A percentile compares a stretch with the other conserved stretches of the same genome.
phyloP scores from a whole-genome alignment of 2,329 filamentous ascomycete genomes.

The Epichloe elymi region DNA sequence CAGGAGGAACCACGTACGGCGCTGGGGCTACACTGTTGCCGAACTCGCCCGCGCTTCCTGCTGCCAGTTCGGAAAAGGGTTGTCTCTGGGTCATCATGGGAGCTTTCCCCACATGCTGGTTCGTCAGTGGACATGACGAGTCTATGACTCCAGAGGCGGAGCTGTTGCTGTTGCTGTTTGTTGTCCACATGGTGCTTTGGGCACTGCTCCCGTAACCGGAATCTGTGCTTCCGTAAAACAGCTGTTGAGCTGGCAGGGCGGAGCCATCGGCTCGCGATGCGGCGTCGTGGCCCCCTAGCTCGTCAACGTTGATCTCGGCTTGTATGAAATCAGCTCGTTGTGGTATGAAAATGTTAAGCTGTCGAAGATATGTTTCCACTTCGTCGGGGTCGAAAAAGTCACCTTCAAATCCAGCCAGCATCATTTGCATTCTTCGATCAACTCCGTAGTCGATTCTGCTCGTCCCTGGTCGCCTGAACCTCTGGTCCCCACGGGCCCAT shows the following conservation, averaged over 20 bases:
- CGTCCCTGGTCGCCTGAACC: constrained; percentile 27
- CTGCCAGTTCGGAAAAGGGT: neutral
- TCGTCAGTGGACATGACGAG: neutral
- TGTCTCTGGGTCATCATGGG: neutral
- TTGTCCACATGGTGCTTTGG: neutral
- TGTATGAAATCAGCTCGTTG: constrained; percentile 46
- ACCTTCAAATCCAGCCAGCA: constrained; percentile 51
- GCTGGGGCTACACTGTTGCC: neutral
- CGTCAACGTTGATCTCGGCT: constrained; percentile 37
- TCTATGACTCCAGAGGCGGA: neutral
- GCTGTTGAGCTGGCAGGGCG: neutral
- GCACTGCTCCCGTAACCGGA: constrained; percentile 1
- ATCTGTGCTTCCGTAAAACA: neutral
- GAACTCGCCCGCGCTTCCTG: neutral
- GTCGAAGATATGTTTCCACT: constrained; percentile 58
- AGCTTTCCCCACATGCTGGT: neutral
- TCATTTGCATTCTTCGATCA: constrained; percentile 32
- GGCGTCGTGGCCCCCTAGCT: constrained; percentile 18
- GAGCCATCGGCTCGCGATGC: neutral
- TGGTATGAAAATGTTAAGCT: constrained; percentile 49
- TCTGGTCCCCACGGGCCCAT: constrained; percentile 35
- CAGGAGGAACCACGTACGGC: constrained; percentile 2
- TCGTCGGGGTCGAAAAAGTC: constrained; percentile 69
- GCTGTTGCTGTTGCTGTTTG: constrained; percentile 3
- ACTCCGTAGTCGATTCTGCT: constrained; percentile 23